Base-by-base conservation (phyloP, 495 filamentous ascomycete genomes). In the Barbatosphaeria neglecta region DNA sequence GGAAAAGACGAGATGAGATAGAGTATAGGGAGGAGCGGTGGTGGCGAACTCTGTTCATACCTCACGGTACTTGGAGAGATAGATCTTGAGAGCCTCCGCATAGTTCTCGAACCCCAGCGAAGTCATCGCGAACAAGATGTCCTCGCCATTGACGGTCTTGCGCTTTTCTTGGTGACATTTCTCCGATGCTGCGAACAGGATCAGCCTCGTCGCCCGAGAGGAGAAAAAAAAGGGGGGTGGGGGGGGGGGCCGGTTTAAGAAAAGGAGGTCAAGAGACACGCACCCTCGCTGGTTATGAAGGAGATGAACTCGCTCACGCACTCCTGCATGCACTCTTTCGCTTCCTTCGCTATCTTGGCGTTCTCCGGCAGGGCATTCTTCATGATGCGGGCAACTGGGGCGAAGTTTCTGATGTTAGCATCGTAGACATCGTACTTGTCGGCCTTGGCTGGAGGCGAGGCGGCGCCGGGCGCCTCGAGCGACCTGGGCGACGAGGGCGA, bases 221-320 rank as follows among this genome's bases (percentile, higher is more conserved):
- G 15, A 37, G 33, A 37, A 6, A 11, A 31, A 31, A 11, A 37
- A 4, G 5, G 15, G 4, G 20, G 20, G 39, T 6, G 2, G 22
- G 19, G 2, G 39, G 42, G 50, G 18, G 41, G 42, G 51, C 45
- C 38, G 45, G n/a, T n/a, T n/a, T n/a, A n/a, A n/a, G n/a, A n/a
- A n/a, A n/a, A n/a, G n/a, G n/a, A n/a, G 51, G 41, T 51, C 31
- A 5, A 27, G 44, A 44, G 24, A 40, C 41, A 66, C 74, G 45
- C 59, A 94, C 92, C 92, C 77, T 98, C 92, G 64, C 90, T 96
- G 22, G 92, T 98, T 66, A 98, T 98, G 73, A 98, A 98, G 16
- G 90, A 96, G 73, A 98, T 98, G 68, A 97, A 98, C 75, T 98
- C 92, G 82, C 90, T 96, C 50, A 98, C 92, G 59, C 92, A 98